Conservation (phyloP, 2,329 filamentous ascomycete genomes). For the Aureobasidium sp. region DNA sequence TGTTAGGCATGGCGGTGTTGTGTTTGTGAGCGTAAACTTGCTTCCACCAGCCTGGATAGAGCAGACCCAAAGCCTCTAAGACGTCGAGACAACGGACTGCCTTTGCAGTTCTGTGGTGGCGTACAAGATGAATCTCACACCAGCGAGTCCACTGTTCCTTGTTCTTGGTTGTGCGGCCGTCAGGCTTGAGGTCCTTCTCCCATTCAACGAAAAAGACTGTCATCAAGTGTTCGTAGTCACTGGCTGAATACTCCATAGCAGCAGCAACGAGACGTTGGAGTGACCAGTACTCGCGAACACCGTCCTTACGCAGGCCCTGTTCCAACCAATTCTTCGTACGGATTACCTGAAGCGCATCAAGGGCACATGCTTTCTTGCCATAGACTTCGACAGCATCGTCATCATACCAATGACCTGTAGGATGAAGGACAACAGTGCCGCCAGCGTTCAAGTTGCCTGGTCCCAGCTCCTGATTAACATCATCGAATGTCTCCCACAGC, state of each 20-base stretch:
- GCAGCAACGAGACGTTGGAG: neutral
- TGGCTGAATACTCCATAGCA: neutral
- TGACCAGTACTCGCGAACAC: neutral
- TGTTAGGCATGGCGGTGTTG: neutral
- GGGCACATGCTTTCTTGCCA: neutral
- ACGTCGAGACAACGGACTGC: neutral
- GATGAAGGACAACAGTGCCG: neutral
- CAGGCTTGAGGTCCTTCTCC: neutral
- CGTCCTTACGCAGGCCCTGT: neutral
- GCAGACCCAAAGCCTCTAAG: neutral
- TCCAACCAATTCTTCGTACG: neutral
- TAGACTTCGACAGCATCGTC: neutral
- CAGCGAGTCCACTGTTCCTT: neutral
- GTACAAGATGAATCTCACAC: neutral
- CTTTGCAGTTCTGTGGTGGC: neutral
- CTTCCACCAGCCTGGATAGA: constrained; percentile 2
- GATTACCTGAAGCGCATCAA: neutral
- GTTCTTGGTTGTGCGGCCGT: neutral
- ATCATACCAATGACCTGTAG: neutral
- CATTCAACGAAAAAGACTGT: neutral
- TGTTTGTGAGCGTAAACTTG: neutral
- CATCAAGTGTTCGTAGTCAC: neutral
- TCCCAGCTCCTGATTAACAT: neutral
- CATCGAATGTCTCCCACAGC: neutral
- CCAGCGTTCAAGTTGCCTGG: neutral